Evolutionary conservation across 2,329 filamentous ascomycete genomes (phyloP), one percentile per base, ranked within the genome.

Genomic region (Emergomyces orientalis): DNA sequence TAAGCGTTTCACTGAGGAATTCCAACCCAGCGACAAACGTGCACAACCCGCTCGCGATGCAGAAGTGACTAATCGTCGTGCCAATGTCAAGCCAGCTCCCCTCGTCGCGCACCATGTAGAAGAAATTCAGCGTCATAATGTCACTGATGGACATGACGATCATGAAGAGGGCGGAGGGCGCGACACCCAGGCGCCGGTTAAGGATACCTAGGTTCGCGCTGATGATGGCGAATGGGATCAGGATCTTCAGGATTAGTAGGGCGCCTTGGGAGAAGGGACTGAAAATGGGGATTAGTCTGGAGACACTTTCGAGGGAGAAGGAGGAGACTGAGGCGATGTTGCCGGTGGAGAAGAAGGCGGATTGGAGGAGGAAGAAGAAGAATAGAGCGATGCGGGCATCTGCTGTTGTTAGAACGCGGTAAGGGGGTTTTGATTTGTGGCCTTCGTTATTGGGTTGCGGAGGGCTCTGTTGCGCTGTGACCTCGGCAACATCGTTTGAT

Each of bases 61-160:
- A 86, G 75, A 97, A 99, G 74, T 97, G 92, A 71, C 86, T 96
- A 68, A 99, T 99, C 3, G 91, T 97, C 34, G 91, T 96, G 39
- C 94, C 94, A 72, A 99, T 99, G 73, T 99, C 94, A 64, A 99
- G 78, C 94, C 94, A 99, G 27, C 89, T 94, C 0, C 94, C 94
- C 73, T 99, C 94, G 69, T 99, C 94, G 71, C 89, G 89, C 55
- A 99, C 94, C 70, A 96, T 90, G 86, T 90, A 99, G 78, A 99
- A 99, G 80, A 99, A 99, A 70, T 94, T 90, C 60, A 99, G 81
- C 3, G 94, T 97, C 73, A 97, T 82, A 59, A 96, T 85, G 73
- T 99, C 94, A 65, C 89, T 92, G 60, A 95, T 85, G 0, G 89
- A 89, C 85, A 97, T 96, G 59, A 96, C 91, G 1, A 93, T 79